Conservation (phyloP, 2,329 filamentous ascomycete genomes). For the Stenocarpella maydis region DNA sequence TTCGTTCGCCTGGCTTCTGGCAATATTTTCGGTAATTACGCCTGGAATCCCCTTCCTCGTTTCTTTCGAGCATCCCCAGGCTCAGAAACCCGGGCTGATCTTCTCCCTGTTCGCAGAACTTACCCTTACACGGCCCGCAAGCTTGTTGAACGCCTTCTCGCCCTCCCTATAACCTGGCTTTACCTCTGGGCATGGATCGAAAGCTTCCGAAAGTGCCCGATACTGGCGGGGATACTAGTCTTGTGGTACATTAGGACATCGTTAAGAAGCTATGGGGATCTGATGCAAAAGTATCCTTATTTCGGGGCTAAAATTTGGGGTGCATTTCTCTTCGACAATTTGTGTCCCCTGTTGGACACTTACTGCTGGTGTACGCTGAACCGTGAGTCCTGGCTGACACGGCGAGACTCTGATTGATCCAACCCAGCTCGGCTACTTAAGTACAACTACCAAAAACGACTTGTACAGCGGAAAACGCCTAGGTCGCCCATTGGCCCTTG, state of each 20-base stretch:
- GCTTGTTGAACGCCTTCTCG: background rate
- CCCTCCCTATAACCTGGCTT: background rate
- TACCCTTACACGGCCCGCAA: conserved; percentile 12
- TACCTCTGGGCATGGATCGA: background rate
- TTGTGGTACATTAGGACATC: background rate
- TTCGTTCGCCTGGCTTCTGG: background rate
- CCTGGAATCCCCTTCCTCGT: too few species aligned
- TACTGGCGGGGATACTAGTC: background rate
- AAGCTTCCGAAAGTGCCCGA: background rate
- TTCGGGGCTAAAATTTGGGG: conserved; percentile 4
- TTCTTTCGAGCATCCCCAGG: background rate
- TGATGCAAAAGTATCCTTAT: background rate
- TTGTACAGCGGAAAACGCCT: too few species aligned
- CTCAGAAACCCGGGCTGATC: background rate
- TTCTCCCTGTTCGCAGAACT: background rate
- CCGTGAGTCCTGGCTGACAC: background rate
- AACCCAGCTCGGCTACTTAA: too few species aligned
- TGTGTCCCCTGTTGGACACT: background rate
- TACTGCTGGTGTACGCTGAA: background rate
- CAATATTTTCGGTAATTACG: background rate
- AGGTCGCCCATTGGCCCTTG: background rate
- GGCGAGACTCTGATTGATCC: background rate
- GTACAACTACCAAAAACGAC: too few species aligned
- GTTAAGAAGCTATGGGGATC: background rate
- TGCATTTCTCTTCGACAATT: conserved; percentile 15